A percentile compares a stretch with the other conserved stretches of the same genome.
Evolutionary conservation across 495 filamentous ascomycete genomes (phyloP).

Genomic region (Neurospora sp.): DNA sequence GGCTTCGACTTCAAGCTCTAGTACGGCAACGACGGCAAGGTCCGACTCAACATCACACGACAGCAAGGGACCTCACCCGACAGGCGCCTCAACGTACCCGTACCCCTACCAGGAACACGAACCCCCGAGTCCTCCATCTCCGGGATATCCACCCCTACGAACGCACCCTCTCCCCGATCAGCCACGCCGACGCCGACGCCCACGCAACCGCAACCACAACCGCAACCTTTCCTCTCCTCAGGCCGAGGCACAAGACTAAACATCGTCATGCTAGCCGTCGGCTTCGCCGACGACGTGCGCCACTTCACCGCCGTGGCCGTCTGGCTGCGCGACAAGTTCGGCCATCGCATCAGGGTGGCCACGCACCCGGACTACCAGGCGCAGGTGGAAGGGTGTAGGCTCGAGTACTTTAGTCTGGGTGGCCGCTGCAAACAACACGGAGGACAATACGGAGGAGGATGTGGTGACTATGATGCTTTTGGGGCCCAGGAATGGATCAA

Average conservation of each 20-base stretch:
- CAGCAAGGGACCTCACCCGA: neutral
- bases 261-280: constrained; percentile 55
- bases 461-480: constrained; percentile 52
- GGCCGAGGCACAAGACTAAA: constrained; percentile 29
- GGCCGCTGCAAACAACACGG: neutral
- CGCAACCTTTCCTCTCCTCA: neutral
- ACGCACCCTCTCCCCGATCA: neutral
- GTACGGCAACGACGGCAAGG: neutral
- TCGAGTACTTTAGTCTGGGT: constrained; percentile 55
- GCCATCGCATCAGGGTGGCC: constrained; percentile 53
- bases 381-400: constrained; percentile 42
- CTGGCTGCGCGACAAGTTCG: constrained; percentile 33
- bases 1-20: neutral
- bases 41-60: neutral
- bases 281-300: constrained; percentile 52
- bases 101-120: neutral
- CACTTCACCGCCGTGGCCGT: constrained; percentile 49
- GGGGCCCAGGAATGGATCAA: constrained; percentile 24
- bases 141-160: neutral
- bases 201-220: neutral
- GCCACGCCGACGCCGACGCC: neutral
- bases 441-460: constrained; percentile 30
- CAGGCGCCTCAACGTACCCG: neutral
- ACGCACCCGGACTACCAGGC: constrained; percentile 52
- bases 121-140: neutral